Evolutionary conservation across 768 basidiomycete species (phyloP), one percentile per base, ranked within the genome.

Genomic region (Lactarius vividus): DNA sequence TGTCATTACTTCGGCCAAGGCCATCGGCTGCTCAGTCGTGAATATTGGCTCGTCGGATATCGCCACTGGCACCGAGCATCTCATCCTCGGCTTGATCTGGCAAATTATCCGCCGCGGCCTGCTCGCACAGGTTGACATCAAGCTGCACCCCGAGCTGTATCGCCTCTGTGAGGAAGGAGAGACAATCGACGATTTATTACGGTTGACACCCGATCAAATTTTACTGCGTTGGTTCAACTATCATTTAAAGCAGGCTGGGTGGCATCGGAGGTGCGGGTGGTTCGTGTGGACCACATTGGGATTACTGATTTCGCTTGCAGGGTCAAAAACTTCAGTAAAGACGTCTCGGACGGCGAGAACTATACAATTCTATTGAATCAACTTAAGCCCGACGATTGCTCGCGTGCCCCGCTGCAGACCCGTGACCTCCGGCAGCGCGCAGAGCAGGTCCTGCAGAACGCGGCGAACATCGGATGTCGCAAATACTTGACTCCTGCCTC

Each of bases 181-280:
- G 83, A 98, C 96, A 0, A 85, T 99, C 69, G 96, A 99, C 35
- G 96, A 98, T 77, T 85, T 99, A 63, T 81, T 99, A 67, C 83
- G 91, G 62, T 77, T 99, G 72, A 97, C 96, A 3, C 96, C 96
- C 4, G 97, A 99, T 76, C 97, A 98, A 78, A 96, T 99, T 70
- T 79, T 99, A 26, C 77, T 99, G n/a, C 82, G 97, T 53, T 99
- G 97, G 97, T 98, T 99, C 80, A 98, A 99, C 77, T 99, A 90
- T 75, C 97, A 99, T 77, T 81, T 99, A 69, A 98, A 97, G 75
- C 91, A 92, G 10, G 97, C 96, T 29, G 91, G 90, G 1, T 96
- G 94, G 91, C 84, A 90, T 62, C 81, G 92, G 74, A 85, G 88
- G 95, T 95, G 69, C 39, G 75, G 73, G 54, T 28, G 70, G 60